These are phyloP conservation scores for Fusarium sp. DNA, from an alignment of 2,329 filamentous ascomycete species.

Conservation along the genomic window DNA sequence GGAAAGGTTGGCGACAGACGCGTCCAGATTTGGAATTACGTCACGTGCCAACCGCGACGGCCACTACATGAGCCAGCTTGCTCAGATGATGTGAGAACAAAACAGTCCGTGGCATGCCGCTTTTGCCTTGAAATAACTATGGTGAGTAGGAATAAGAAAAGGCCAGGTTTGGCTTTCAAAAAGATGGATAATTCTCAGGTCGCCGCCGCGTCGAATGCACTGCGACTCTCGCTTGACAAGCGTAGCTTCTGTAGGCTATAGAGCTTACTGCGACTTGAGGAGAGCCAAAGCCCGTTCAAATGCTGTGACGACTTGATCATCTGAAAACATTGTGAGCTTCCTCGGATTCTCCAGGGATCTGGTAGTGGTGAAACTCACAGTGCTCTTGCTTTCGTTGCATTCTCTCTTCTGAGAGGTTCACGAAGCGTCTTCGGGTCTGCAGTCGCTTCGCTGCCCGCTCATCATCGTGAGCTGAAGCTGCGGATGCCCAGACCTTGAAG, in stretches of 20 bases:
- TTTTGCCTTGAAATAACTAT: not conserved
- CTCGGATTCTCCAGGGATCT: not conserved
- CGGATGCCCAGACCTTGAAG: conserved; percentile 84
- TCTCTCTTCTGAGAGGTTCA: conserved; percentile 80
- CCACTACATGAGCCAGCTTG: conserved; percentile 16
- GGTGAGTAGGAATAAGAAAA: too few species aligned
- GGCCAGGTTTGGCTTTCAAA: too few species aligned
- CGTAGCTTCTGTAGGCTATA: not conserved
- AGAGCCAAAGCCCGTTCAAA: conserved; percentile 75
- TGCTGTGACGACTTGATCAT: conserved; percentile 72
- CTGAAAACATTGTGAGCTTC: conserved; percentile 46
- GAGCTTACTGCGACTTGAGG: conserved; percentile 57
- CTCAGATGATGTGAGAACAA: not conserved
- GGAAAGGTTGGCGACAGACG: conserved; percentile 35
- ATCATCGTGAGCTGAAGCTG: conserved; percentile 80
- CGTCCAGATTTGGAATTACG: conserved; percentile 27
- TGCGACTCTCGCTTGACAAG: too few species aligned
- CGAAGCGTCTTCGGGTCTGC: conserved; percentile 83
- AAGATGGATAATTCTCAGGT: too few species aligned
- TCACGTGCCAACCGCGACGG: conserved; percentile 40
- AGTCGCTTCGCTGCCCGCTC: conserved; percentile 84
- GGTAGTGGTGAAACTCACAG: conserved; percentile 69
- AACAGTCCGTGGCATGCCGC: not conserved
- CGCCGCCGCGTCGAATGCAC: too few species aligned
- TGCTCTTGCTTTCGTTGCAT: conserved; percentile 84